These are phyloP conservation scores for Candida sp. DNA, from an alignment of 1,139 yeast genomes.

Conservation along the genomic window DNA sequence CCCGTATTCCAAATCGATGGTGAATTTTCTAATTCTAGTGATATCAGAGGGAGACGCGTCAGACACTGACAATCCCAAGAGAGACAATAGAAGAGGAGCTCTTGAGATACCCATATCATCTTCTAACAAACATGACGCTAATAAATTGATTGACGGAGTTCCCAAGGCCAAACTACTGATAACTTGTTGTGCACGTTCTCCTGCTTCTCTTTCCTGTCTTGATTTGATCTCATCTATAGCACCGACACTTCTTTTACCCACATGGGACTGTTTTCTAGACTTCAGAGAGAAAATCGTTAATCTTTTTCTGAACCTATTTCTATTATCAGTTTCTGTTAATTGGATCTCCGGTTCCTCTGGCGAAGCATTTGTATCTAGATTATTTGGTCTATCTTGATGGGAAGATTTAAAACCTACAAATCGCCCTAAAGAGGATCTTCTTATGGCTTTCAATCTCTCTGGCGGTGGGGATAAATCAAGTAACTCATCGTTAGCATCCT, in stretches of 20 bases:
- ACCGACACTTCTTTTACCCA: slow-evolving; percentile 16
- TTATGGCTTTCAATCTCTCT: not conserved
- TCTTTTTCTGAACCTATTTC: slow-evolving; percentile 17
- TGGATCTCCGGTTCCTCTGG: slow-evolving; percentile 5
- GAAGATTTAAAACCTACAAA: slow-evolving; percentile 1
- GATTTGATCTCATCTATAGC: slow-evolving; percentile 16
- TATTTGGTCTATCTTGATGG: slow-evolving; percentile 6
- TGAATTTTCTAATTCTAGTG: slow-evolving; percentile 53
- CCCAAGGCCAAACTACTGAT: slow-evolving; percentile 66
- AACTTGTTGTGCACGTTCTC: slow-evolving; percentile 59
- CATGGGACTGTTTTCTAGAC: slow-evolving; percentile 22
- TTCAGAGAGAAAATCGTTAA: slow-evolving; percentile 19
- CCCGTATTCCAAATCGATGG: slow-evolving; percentile 83
- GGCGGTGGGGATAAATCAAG: not conserved
- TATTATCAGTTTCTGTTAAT: slow-evolving; percentile 12
- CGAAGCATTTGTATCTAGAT: slow-evolving; percentile 3
- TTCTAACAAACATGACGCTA: slow-evolving; percentile 70
- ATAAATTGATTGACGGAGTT: slow-evolving; percentile 74
- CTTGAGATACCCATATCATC: slow-evolving; percentile 79
- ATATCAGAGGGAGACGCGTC: slow-evolving; percentile 43
- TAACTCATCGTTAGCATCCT: not conserved
- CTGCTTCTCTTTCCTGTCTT: slow-evolving; percentile 27
- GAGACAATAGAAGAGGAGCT: slow-evolving; percentile 76
- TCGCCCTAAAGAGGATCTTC: not conserved
- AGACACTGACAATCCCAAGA: slow-evolving; percentile 63